phyloP scores from a whole-genome alignment of 108 stramenopile genomes.

The Fragilariopsis cylindrus region DNA sequence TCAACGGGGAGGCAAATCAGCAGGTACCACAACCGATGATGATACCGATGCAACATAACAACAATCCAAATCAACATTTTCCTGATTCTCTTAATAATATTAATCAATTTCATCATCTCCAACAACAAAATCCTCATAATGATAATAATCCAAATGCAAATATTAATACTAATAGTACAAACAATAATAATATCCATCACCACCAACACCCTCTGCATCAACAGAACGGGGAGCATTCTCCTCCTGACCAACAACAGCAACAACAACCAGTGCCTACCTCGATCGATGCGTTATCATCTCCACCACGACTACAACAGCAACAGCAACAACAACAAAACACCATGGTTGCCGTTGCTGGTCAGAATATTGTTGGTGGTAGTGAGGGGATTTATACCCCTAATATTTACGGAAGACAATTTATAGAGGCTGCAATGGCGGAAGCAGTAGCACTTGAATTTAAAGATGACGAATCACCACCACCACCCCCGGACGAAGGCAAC shows the following conservation, averaged over 20 bases:
- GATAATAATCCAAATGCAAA: background rate
- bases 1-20: constrained; percentile 1
- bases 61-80: background rate
- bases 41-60: background rate
- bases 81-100: too few species aligned
- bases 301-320: background rate
- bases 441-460: constrained; percentile 1
- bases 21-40: background rate
- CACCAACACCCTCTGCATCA: background rate
- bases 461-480: background rate
- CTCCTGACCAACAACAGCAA: background rate
- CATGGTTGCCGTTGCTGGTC: too few species aligned
- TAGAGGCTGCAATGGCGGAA: constrained; percentile 1
- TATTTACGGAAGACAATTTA: constrained; percentile 2
- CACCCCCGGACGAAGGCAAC: background rate
- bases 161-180: background rate
- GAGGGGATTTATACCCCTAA: background rate
- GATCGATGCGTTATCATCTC: background rate
- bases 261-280: background rate
- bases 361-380: too few species aligned
- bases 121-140: background rate
- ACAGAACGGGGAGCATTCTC: background rate
- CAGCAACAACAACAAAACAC: background rate
- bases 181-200: background rate
- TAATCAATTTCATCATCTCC: background rate